A percentile compares a stretch with the other conserved stretches of the same genome.
These are phyloP conservation scores for Schizonepeta tenuifolia DNA, from an alignment of 257 asterid species.

Conservation along the genomic window DNA sequence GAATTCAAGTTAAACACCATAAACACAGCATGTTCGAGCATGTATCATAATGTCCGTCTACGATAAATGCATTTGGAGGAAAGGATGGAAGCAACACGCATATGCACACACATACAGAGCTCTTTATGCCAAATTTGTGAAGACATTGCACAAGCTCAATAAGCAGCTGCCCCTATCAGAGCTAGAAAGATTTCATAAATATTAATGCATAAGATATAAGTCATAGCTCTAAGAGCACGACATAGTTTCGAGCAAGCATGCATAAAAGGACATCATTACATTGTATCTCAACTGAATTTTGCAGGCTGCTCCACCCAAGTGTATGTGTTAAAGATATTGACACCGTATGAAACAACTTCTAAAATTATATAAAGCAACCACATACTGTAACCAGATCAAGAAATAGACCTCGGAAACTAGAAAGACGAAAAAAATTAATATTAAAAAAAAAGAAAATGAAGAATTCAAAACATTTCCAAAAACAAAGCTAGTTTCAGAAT, in stretches of 20 bases:
- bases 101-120: not conserved
- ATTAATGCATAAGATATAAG: slow-evolving; percentile 2
- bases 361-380: not conserved
- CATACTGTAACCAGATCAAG: no score
- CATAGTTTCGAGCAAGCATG: not conserved
- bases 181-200: not conserved
- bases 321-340: not conserved
- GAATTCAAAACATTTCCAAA: no score
- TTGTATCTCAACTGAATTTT: not conserved
- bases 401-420: no score
- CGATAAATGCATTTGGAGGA: not conserved
- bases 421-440: no score
- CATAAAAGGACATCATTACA: not conserved
- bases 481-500: no score
- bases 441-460: no score
- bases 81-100: slow-evolving; percentile 1
- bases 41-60: not conserved
- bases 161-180: not conserved
- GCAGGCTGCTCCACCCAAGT: not conserved
- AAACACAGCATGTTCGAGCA: not conserved
- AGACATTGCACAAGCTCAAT: slow-evolving; percentile 6
- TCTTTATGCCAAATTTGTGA: not conserved
- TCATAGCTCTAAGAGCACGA: not conserved
- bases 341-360: not conserved
- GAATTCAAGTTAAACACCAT: slow-evolving; percentile 9